Base-by-base conservation (phyloP, 164 flowering plant species). In the Nelumbo lutea region DNA sequence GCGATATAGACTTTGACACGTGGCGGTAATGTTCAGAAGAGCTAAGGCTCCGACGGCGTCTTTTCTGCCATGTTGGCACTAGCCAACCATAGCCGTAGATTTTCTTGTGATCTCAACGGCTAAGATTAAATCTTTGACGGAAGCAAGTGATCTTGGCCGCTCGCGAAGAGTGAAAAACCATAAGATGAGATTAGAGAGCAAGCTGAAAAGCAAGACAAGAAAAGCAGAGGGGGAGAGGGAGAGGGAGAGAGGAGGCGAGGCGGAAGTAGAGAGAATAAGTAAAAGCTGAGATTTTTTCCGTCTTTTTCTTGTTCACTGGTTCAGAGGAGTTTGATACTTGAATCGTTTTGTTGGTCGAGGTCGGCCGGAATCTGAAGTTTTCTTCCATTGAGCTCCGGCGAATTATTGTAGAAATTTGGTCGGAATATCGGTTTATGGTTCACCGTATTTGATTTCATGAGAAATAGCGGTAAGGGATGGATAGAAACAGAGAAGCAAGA, bases 401-500 rank as follows among this genome's bases (percentile, higher is more conserved):
- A 67, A 70, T 70, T 69, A 38, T 44, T 57, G 59, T 41, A 13
- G 68, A 71, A 52, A 70, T 74, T 64, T 6, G 73, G 65, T n/a
- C 9, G 60, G 41, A 46, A 40, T 13, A 58, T 53, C 38, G 43
- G 15, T 62, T 50, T 27, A n/a, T 42, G 9, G 65, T 7, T 68
- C 13, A 44, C 5, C 14, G 46, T 72, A 66, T 59, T 59, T 73
- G 80, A 76, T 73, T 62, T 60, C 6, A 72, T 47, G 55, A 53
- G 59, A 68, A 44, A 45, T 56, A 39, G 43, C 13, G 7, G 46
- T 6, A 68, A 45, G 59, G 48, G 65, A 92, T 91, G 98, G 97
- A 92, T 5, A 86, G 97, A 66, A 90, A 78, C 65, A 81, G 98
- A 82, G 97, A 92, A 60, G 83, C 76, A 6, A 82, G 96, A 70